A percentile compares a stretch with the other conserved stretches of the same genome.
These are phyloP conservation scores for Sporisorium reilianum DNA, from an alignment of 1,284 basidiomycete species.

Conservation along the genomic window DNA sequence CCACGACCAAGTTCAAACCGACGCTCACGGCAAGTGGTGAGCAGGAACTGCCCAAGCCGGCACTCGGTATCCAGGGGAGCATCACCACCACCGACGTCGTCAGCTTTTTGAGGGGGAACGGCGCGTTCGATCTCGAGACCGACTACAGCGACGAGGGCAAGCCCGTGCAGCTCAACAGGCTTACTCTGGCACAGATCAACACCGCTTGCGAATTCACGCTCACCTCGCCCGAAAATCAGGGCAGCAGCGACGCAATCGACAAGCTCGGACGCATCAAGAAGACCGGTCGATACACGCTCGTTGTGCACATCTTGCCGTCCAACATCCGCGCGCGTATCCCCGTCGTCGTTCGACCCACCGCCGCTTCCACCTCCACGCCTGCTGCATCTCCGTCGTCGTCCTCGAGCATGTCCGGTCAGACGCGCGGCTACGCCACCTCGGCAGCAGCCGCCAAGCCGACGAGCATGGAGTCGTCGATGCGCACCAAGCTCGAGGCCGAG, in stretches of 20 bases:
- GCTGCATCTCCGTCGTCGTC: slow-evolving; percentile 4
- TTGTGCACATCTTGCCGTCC: slow-evolving; percentile 28
- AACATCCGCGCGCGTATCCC: slow-evolving; percentile 42
- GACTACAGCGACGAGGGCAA: slow-evolving; percentile 31
- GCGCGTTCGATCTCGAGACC: slow-evolving; percentile 44
- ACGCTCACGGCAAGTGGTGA: background rate
- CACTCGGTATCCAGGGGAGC: slow-evolving; percentile 46
- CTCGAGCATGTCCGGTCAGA: slow-evolving; percentile 18
- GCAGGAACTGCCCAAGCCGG: slow-evolving; percentile 26
- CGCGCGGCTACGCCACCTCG: slow-evolving; percentile 36
- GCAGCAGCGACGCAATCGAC: slow-evolving; percentile 23
- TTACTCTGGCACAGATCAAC: slow-evolving; percentile 41
- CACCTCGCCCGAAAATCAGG: background rate
- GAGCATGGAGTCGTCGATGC: slow-evolving; percentile 56
- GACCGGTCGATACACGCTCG: slow-evolving; percentile 35
- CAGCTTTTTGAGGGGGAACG: slow-evolving; percentile 28
- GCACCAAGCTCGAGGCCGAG: slow-evolving; percentile 46
- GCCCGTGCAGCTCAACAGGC: slow-evolving; percentile 29
- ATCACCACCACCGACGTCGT: slow-evolving; percentile 37
- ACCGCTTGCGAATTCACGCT: slow-evolving; percentile 42
- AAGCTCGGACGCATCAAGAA: slow-evolving; percentile 45
- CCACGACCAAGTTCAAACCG: slow-evolving; percentile 29
- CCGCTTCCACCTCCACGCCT: slow-evolving; percentile 12
- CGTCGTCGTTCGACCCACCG: slow-evolving; percentile 27
- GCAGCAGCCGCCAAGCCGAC: slow-evolving; percentile 6